Evolutionary conservation across 768 basidiomycete genomes (phyloP).

Genomic region (Suillus paluster): DNA sequence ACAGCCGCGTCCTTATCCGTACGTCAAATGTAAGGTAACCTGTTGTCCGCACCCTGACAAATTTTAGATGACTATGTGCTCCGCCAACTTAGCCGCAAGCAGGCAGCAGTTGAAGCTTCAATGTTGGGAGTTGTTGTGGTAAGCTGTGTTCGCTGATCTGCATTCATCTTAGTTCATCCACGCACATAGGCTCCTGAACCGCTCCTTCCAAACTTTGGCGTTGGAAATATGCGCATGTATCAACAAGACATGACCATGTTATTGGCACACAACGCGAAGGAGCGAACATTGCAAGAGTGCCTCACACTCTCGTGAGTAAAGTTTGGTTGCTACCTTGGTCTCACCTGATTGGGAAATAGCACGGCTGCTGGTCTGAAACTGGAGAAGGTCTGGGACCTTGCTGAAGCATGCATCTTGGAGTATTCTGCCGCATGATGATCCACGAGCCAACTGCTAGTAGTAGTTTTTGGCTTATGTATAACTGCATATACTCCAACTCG

Average conservation of each 20-base stretch:
- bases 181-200: slow-evolving; percentile 37
- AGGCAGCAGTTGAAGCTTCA: slow-evolving; percentile 16
- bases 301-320: slow-evolving; percentile 31
- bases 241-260: slow-evolving; percentile 36
- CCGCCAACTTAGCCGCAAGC: slow-evolving; percentile 19
- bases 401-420: slow-evolving; percentile 29
- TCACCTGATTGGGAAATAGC: slow-evolving; percentile 20
- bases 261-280: slow-evolving; percentile 34
- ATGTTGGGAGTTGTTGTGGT: slow-evolving; percentile 21
- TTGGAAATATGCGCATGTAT: slow-evolving; percentile 32
- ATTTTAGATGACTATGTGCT: slow-evolving; percentile 29
- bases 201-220: slow-evolving; percentile 37
- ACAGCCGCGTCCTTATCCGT: slow-evolving; percentile 39
- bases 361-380: slow-evolving; percentile 30
- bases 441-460: not conserved
- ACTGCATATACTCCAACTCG: not conserved
- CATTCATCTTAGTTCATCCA: not conserved
- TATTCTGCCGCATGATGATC: slow-evolving; percentile 23
- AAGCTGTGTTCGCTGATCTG: not conserved
- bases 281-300: slow-evolving; percentile 35
- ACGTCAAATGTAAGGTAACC: slow-evolving; percentile 6
- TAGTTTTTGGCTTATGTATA: not conserved
- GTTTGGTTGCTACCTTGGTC: not conserved
- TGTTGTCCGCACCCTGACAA: not conserved
- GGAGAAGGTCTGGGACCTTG: slow-evolving; percentile 37